Evolutionary conservation across 768 basidiomycete genomes (phyloP), one percentile per base, ranked within the genome.

Genomic region (Leccinellum albellum): DNA sequence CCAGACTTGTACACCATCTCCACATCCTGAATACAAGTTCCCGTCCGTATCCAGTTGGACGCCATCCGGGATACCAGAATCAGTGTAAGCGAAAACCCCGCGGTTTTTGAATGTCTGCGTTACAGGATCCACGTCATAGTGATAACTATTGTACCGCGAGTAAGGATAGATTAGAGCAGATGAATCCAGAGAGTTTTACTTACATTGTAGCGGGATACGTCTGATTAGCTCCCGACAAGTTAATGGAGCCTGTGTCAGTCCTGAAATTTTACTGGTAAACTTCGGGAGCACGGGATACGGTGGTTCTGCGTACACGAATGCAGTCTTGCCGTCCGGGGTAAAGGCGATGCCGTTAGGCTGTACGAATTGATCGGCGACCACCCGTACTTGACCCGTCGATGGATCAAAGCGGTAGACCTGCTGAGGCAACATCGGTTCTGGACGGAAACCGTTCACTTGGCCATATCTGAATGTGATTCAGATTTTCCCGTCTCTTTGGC

Each of bases 341-440:
- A 50, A 50, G 14, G 49, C 49, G 15, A 50, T 50, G 21, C 49
- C 49, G 31, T 50, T 50, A 13, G 49, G 49, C 23, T 50, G 31
- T 23, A 50, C 78, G 64, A 92, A 87, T n/a, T 84, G 86, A 60
- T 88, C 86, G 3, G 91, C 89, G 3, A 90, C 87, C 15, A 87
- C 85, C 6, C 82, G 80, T 6, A 92, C 81, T 29, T 80, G 70
- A 4, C 87, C 79, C 1, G 85, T 86, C 2, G 76, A 74, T 13
- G 85, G 83, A 65, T 89, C 83, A 21, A 64, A 64, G n/a, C 63
- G 63, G 47, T 64, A 64, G 21, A 64, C 63, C 21, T 64, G 63
- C 3, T 44, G 45, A 35, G 63, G 15, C 53, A 90, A 66, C 46
- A 83, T 76, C 7, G 87, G 88, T 5, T 73, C 61, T 0, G 87